Conservation (phyloP, 164 flowering plant species). For the Annona cherimola region DNA sequence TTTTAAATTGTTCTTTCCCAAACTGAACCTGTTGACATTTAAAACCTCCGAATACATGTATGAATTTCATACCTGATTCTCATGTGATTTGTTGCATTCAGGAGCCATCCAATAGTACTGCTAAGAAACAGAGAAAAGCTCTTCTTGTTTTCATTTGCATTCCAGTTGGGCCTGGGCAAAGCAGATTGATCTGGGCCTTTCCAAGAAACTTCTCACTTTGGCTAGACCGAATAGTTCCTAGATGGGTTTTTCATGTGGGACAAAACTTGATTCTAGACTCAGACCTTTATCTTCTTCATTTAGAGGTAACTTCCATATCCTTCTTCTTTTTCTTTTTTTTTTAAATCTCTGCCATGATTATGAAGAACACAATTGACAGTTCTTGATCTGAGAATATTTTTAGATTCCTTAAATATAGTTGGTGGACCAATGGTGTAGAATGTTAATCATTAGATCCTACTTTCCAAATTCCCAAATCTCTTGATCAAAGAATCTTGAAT, state of each 20-base stretch:
- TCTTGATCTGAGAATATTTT: neutral
- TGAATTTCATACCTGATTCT: neutral
- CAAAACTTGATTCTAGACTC: slow-evolving; percentile 83
- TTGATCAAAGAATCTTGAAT: neutral
- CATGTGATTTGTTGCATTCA: slow-evolving; percentile 15
- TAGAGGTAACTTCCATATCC: slow-evolving; percentile 50
- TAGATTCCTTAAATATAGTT: neutral
- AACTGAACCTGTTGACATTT: neutral
- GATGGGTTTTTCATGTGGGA: slow-evolving; percentile 79
- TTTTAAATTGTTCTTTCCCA: neutral
- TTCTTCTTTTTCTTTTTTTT: no score
- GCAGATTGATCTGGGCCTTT: slow-evolving; percentile 77
- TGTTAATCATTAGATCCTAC: neutral
- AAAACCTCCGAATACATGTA: neutral
- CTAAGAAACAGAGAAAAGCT: slow-evolving; percentile 16
- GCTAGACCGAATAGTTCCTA: slow-evolving; percentile 62
- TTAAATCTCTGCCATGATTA: neutral
- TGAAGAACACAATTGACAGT: neutral
- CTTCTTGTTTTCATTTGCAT: slow-evolving; percentile 61
- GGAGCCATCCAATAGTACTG: slow-evolving; percentile 21
- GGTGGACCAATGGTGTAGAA: neutral
- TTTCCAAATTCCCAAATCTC: neutral
- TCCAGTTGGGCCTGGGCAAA: slow-evolving; percentile 86
- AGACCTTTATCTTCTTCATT: slow-evolving; percentile 78
- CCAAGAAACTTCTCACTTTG: slow-evolving; percentile 77